Percentiles rank a stretch among this genome's conserved stretches.
phyloP scores from a whole-genome alignment of 192 early-diverging fungal species.

The Entomortierella beljakovae region DNA sequence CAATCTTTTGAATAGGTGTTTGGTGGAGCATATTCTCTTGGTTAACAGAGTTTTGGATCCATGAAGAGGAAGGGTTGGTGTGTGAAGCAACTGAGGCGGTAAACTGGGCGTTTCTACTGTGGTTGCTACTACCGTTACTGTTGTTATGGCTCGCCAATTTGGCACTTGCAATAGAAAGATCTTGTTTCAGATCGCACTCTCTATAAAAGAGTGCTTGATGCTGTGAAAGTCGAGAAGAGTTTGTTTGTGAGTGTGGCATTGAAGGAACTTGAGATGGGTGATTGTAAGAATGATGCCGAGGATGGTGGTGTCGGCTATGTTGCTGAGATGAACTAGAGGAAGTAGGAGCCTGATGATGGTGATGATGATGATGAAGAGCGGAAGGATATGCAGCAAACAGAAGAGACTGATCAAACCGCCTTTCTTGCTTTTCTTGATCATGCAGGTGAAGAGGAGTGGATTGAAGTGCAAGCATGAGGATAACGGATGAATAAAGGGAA shows the following conservation, averaged over 20 bases:
- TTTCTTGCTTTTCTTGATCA: conserved; percentile 50
- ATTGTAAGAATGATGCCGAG: conserved; percentile 45
- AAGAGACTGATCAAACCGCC: conserved; percentile 42
- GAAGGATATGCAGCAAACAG: conserved; percentile 21
- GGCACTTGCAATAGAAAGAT: conserved; percentile 19
- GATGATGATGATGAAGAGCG: conserved; percentile 9
- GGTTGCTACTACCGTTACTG: conserved; percentile 8
- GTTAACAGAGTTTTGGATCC: not conserved
- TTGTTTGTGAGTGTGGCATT: conserved; percentile 12
- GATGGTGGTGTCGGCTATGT: conserved; percentile 21
- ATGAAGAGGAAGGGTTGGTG: not conserved
- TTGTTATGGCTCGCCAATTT: conserved; percentile 7
- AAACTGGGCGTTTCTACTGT: conserved; percentile 9
- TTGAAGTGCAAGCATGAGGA: conserved; percentile 46
- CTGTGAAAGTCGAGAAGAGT: conserved; percentile 2
- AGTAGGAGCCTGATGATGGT: not conserved
- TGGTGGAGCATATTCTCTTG: not conserved
- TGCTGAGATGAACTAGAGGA: conserved; percentile 1
- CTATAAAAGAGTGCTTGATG: conserved; percentile 30
- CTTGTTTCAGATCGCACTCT: conserved; percentile 43
- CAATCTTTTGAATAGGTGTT: conserved; percentile 46
- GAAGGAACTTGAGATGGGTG: conserved; percentile 10
- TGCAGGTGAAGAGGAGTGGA: conserved; percentile 51
- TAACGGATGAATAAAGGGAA: not conserved
- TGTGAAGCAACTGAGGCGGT: not conserved